A percentile compares a stretch with the other conserved stretches of the same genome.
Evolutionary conservation across 371 early-diverging fungal genomes (phyloP).

Genomic region (Coemansia sp.): DNA sequence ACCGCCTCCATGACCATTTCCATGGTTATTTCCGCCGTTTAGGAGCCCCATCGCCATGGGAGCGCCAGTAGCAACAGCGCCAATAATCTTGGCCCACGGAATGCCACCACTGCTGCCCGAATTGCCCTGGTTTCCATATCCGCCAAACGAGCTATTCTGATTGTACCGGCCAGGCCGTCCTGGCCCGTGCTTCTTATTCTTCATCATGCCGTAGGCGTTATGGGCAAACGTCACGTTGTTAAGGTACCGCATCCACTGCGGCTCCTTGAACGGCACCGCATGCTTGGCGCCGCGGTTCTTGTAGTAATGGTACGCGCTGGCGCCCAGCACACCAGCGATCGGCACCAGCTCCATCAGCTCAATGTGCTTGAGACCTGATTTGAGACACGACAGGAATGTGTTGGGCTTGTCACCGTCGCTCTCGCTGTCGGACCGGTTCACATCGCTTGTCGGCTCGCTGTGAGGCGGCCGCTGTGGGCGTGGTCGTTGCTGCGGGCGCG

Average conservation of each 20-base stretch:
- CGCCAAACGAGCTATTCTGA: conserved; percentile 2
- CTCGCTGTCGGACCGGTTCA: conserved; percentile 7
- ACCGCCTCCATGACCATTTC: not conserved
- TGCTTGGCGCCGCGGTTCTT: conserved; percentile 12
- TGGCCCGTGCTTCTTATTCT: conserved; percentile 1
- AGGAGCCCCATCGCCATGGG: no score
- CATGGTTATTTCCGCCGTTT: not conserved
- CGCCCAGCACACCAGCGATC: conserved; percentile 26
- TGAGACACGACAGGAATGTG: conserved; percentile 29
- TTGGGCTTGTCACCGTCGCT: conserved; percentile 7
- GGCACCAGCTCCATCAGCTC: conserved; percentile 25
- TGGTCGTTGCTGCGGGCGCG: conserved; percentile 1
- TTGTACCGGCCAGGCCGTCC: conserved; percentile 4
- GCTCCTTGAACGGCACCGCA: conserved; percentile 20
- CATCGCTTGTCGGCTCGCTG: conserved; percentile 23
- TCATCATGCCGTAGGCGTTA: conserved; percentile 25
- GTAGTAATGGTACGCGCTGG: conserved; percentile 30
- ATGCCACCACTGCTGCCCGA: conserved; percentile 14
- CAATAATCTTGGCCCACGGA: conserved; percentile 19
- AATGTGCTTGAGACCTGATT: conserved; percentile 26
- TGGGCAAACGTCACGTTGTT: conserved; percentile 20
- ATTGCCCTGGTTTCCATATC: conserved; percentile 5
- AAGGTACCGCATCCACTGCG: conserved; percentile 32
- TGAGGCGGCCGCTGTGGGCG: conserved; percentile 3
- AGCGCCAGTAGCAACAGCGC: no score